Conservation (phyloP, 169 alveolate genomes). For the Theileria parva region DNA sequence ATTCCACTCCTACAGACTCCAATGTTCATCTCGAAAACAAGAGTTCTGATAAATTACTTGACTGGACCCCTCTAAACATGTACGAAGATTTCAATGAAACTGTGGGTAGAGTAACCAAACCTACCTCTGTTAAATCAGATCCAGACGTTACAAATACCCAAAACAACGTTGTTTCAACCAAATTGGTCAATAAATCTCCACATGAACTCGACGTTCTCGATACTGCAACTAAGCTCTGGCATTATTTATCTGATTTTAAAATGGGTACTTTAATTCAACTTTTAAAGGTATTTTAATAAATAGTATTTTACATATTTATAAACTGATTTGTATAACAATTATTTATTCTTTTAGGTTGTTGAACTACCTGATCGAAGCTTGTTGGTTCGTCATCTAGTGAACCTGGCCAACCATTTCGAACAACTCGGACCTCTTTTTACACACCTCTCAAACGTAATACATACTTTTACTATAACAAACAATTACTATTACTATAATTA, state of each 20-base stretch:
- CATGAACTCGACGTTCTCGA: background rate
- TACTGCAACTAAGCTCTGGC: slow-evolving; percentile 38
- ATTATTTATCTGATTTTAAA: slow-evolving; percentile 43
- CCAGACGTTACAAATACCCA: slow-evolving; percentile 4
- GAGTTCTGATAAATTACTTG: background rate
- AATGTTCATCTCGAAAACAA: background rate
- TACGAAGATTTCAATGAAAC: slow-evolving; percentile 24
- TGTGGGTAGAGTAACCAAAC: slow-evolving; percentile 4
- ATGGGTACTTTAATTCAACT: slow-evolving; percentile 62
- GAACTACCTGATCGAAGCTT: slow-evolving; percentile 47
- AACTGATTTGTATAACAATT: background rate
- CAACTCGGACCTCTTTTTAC: slow-evolving; percentile 47
- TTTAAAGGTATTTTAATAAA: slow-evolving; percentile 13
- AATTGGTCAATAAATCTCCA: background rate
- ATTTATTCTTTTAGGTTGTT: slow-evolving; percentile 23
- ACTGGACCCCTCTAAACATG: slow-evolving; percentile 39
- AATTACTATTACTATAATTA: background rate
- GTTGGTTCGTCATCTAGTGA: slow-evolving; percentile 28
- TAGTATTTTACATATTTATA: background rate
- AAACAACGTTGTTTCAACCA: background rate
- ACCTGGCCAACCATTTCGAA: slow-evolving; percentile 57
- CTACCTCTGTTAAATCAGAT: background rate
- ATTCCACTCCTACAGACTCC: slow-evolving; percentile 8
- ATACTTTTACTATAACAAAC: background rate
- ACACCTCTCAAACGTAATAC: slow-evolving; percentile 29